Evolutionary conservation across 2,329 filamentous ascomycete genomes (phyloP), one percentile per base, ranked within the genome.

Genomic region (Claviceps quebecensis): DNA sequence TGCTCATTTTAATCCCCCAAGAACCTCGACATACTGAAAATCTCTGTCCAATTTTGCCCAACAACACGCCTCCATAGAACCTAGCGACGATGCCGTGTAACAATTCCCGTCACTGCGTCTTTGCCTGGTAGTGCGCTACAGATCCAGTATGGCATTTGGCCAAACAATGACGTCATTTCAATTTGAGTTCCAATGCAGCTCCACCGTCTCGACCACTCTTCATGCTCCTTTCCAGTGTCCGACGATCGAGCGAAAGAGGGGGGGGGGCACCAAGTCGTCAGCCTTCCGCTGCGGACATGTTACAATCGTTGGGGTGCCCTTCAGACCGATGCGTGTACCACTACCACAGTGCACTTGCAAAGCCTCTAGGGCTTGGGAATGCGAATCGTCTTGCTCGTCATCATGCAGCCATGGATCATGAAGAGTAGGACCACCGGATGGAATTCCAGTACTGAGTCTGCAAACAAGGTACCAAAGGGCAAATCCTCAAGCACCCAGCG

Each of bases 361-460:
- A 46, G 8, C 7, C 29, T 22, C 40, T 68, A 84, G 53, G 79
- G 89, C 79, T 98, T 98, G 16, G 93, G 93, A 58, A 98, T 89
- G 65, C 93, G 87, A 62, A 98, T 81, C 36, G 83, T 91, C 77
- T 91, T 94, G 73, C 88, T 95, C 56, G 91, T 85, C 93, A 98
- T 97, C 63, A 93, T 70, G 64, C 86, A 94, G 19, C 90, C 93
- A 65, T 95, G 88, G n/a, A 89, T 60, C 53, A 94, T 74, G 68
- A 96, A 98, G 54, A 97, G 62, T 23, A 82, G 68, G 7, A 84
- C 87, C 3, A 85, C 74, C 14, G 93, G 91, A 66, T 98, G 93
- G 54, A 96, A 81, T 68, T 95, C 93, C 19, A 90, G 72, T 7
- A 72, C 56, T 0, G 84, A 81, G 22, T 86, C 89, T 50, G 75